Conservation (phyloP, 176 grass and related monocot species). For the Themeda triandra region DNA sequence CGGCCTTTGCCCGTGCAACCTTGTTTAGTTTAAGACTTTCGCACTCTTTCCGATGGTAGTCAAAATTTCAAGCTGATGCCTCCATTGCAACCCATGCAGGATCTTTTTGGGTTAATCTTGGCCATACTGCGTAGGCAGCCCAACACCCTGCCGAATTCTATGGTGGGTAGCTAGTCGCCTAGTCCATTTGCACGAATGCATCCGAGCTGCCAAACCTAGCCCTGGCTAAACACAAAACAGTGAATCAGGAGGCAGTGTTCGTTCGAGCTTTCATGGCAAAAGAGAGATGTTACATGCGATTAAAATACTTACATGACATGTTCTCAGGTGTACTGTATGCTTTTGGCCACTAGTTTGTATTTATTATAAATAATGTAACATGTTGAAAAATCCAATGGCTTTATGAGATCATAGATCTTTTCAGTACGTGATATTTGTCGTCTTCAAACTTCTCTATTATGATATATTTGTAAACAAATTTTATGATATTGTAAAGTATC, state of each 20-base stretch:
- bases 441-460: neutral
- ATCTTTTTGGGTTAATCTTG: neutral
- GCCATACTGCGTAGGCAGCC: neutral
- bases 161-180: neutral
- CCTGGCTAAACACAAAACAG: constrained; percentile 8
- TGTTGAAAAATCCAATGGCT: neutral
- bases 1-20: neutral
- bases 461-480: neutral
- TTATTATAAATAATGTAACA: neutral
- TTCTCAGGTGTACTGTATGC: no score
- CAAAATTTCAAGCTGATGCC: neutral
- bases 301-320: neutral
- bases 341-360: neutral
- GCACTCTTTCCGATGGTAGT: neutral
- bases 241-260: neutral
- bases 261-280: neutral
- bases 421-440: neutral
- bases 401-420: neutral
- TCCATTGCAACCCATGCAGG: neutral
- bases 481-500: neutral
- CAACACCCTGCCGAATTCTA: neutral
- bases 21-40: neutral
- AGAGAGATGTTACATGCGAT: neutral
- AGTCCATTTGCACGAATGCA: neutral
- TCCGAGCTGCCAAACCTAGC: neutral